Evolutionary conservation across 2,329 filamentous ascomycete genomes (phyloP).

Genomic region (Phyllosticta ampelicida): DNA sequence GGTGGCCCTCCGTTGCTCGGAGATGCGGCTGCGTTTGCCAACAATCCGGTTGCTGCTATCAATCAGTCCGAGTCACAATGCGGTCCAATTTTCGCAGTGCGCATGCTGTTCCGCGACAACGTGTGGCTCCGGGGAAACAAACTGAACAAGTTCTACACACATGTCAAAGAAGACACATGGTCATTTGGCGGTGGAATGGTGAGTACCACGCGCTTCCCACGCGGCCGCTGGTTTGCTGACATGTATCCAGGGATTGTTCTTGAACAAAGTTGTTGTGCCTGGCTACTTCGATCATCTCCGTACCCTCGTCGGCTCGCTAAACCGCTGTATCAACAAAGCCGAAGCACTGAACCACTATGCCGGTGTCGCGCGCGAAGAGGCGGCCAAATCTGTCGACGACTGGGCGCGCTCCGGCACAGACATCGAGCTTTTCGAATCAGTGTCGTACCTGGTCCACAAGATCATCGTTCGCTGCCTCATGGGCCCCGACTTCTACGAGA

Average conservation of each 20-base stretch:
- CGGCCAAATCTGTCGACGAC: slow-evolving; percentile 9
- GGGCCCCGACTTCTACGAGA: slow-evolving; percentile 14
- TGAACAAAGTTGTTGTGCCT: slow-evolving; percentile 13
- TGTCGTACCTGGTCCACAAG: slow-evolving; percentile 13
- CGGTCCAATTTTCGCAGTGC: not conserved
- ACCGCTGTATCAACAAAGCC: slow-evolving; percentile 12
- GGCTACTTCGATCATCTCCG: slow-evolving; percentile 13
- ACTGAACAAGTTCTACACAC: not conserved
- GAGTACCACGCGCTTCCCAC: not conserved
- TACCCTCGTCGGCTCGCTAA: slow-evolving; percentile 11
- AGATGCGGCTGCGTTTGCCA: not conserved
- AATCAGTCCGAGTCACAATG: not conserved
- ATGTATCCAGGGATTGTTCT: slow-evolving; percentile 11
- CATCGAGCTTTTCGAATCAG: slow-evolving; percentile 12
- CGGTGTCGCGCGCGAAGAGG: slow-evolving; percentile 8
- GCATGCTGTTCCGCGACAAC: not conserved
- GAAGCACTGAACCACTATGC: slow-evolving; percentile 12
- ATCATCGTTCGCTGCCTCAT: slow-evolving; percentile 14
- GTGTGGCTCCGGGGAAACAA: not conserved
- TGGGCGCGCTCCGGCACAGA: slow-evolving; percentile 9
- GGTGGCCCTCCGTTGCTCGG: not conserved
- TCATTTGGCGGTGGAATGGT: slow-evolving; percentile 14
- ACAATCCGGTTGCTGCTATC: not conserved
- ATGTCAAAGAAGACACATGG: slow-evolving; percentile 12
- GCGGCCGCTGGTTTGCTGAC: not conserved